These are phyloP conservation scores for Psilocybe azurescens DNA, from an alignment of 768 basidiomycete species.

Conservation along the genomic window DNA sequence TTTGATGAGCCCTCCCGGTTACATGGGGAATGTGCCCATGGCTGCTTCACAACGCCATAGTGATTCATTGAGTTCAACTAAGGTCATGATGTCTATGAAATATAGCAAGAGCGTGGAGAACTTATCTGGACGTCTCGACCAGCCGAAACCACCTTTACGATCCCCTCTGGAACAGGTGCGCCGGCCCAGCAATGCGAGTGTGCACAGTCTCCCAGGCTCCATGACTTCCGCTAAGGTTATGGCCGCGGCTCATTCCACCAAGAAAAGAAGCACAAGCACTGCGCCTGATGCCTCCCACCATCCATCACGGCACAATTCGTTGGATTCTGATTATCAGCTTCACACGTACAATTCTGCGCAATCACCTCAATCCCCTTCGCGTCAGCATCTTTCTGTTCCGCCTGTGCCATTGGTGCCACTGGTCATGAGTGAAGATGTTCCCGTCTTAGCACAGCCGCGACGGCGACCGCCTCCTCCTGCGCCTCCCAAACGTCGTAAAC, in stretches of 20 bases:
- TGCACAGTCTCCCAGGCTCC: constrained; percentile 40
- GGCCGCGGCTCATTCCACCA: constrained; percentile 13
- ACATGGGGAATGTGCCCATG: constrained; percentile 29
- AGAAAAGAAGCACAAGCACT: constrained; percentile 22
- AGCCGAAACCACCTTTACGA: constrained; percentile 32
- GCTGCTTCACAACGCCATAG: constrained; percentile 37
- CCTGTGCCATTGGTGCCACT: constrained; percentile 21
- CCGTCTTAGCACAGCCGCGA: constrained; percentile 25
- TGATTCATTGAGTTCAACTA: constrained; percentile 41
- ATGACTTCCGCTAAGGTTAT: constrained; percentile 19
- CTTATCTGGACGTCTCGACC: constrained; percentile 35
- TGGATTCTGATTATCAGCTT: constrained; percentile 15
- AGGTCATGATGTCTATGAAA: constrained; percentile 50
- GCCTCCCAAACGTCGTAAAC: constrained; percentile 70
- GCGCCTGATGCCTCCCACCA: constrained; percentile 11
- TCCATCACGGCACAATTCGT: constrained; percentile 23
- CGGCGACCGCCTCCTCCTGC: constrained; percentile 68
- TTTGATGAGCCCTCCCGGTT: constrained; percentile 39
- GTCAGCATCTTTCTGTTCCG: constrained; percentile 13
- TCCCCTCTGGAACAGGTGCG: constrained; percentile 32
- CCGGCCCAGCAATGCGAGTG: constrained; percentile 46
- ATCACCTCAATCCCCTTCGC: constrained; percentile 11
- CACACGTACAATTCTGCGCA: constrained; percentile 13
- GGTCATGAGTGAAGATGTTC: constrained; percentile 20
- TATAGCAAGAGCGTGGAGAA: constrained; percentile 46